Evolutionary conservation across 257 asterid species (phyloP).

Genomic region (Solanum paucissectum): DNA sequence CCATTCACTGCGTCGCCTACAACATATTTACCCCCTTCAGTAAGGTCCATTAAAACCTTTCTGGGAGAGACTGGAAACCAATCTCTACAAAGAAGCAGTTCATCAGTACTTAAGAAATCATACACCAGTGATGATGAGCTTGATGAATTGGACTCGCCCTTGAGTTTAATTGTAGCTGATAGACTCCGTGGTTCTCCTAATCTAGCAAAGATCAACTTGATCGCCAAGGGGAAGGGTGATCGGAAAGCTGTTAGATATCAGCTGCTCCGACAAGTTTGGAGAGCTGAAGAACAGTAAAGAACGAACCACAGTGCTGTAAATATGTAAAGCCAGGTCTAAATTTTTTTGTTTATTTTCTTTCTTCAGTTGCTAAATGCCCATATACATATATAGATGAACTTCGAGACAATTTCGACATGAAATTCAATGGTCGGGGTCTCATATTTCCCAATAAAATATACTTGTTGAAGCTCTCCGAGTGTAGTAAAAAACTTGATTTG

Average conservation of each 20-base stretch:
- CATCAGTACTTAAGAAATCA: constrained; percentile 48
- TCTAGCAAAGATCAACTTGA: constrained; percentile 30
- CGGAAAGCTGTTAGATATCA: constrained; percentile 47
- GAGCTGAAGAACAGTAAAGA: constrained; percentile 15
- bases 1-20: constrained; percentile 48
- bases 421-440: background rate
- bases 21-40: constrained; percentile 58
- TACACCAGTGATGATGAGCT: constrained; percentile 78
- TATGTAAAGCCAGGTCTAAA: background rate
- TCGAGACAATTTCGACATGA: background rate
- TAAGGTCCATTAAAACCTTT: constrained; percentile 35
- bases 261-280: constrained; percentile 65
- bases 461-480: background rate
- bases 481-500: background rate
- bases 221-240: constrained; percentile 48
- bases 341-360: background rate
- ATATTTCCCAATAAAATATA: background rate
- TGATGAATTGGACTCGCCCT: constrained; percentile 60
- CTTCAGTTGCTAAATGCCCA: background rate
- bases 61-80: constrained; percentile 51
- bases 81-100: constrained; percentile 30
- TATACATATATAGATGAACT: background rate
- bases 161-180: constrained; percentile 56
- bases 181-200: constrained; percentile 33
- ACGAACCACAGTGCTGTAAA: background rate